Evolutionary conservation across 1,139 yeast genomes (phyloP).

Genomic region (Zhuliangozyma blackwelliae): DNA sequence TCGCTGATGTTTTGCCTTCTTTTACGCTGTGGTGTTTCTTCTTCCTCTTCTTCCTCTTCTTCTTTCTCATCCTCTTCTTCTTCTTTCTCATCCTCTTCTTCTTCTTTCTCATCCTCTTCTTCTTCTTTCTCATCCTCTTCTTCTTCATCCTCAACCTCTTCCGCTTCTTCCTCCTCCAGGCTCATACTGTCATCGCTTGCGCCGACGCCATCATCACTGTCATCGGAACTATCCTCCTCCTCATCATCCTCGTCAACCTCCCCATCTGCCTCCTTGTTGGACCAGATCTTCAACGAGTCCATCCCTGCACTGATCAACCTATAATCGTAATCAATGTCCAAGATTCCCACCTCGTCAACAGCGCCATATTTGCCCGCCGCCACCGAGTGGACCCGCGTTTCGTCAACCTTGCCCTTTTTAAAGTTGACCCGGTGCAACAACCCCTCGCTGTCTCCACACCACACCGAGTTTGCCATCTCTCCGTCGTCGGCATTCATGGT

Average conservation of each 20-base stretch:
- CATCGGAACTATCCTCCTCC: conserved; percentile 12
- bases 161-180: conserved; percentile 10
- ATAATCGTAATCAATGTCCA: conserved; percentile 79
- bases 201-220: conserved; percentile 11
- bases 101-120: conserved; percentile 14
- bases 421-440: conserved; percentile 63
- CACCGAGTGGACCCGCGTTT: conserved; percentile 55
- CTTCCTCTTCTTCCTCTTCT: conserved; percentile 14
- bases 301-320: conserved; percentile 78
- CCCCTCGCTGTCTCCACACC: conserved; percentile 91
- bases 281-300: conserved; percentile 79
- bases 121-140: conserved; percentile 15
- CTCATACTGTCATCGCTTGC: conserved; percentile 7
- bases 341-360: conserved; percentile 59
- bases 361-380: conserved; percentile 33
- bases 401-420: conserved; percentile 60
- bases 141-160: conserved; percentile 7
- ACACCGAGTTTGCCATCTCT: conserved; percentile 49
- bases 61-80: conserved; percentile 14
- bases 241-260: conserved; percentile 16
- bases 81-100: conserved; percentile 9
- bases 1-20: conserved; percentile 17
- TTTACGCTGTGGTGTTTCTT: conserved; percentile 4
- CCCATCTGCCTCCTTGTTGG: conserved; percentile 23
- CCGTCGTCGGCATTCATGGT: conserved; percentile 67